Evolutionary conservation across 2,329 filamentous ascomycete genomes (phyloP).

Genomic region (Cytospora schulzeri): DNA sequence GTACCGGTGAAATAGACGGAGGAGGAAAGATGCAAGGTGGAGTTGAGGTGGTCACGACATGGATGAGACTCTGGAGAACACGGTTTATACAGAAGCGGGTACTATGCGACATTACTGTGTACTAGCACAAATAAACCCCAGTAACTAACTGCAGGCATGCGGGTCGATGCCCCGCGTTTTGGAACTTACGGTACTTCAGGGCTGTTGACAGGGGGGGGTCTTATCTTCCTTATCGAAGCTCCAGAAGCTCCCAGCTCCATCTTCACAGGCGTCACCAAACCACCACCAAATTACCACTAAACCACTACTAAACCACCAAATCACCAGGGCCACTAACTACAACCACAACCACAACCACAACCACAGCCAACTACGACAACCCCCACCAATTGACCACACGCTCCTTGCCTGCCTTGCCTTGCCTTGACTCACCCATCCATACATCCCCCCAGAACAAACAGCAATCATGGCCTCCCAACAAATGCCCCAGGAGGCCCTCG

Average conservation of each 20-base stretch:
- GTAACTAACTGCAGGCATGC: not conserved
- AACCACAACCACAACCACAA: not conserved
- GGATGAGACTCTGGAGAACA: too few relatives aligned
- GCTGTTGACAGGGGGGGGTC: too few relatives aligned
- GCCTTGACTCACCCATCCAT: not conserved
- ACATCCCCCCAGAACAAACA: too few relatives aligned
- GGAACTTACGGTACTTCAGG: too few relatives aligned
- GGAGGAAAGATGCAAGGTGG: too few relatives aligned
- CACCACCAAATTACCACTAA: not conserved
- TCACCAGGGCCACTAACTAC: not conserved
- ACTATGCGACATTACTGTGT: too few relatives aligned
- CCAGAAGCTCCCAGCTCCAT: not conserved
- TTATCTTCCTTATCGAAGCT: conserved; percentile 7
- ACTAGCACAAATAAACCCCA: not conserved
- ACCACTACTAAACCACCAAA: not conserved
- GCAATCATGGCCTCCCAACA: conserved; percentile 25
- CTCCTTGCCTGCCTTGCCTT: not conserved
- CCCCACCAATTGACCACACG: not conserved
- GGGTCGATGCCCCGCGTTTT: not conserved
- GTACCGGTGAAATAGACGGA: too few relatives aligned
- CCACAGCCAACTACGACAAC: not conserved
- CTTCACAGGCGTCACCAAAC: not conserved
- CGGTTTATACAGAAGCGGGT: too few relatives aligned
- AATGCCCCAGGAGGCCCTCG: conserved; percentile 19
- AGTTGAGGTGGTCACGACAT: too few relatives aligned